phyloP scores from a whole-genome alignment of 306 rosid species.

The Trifolium repens region DNA sequence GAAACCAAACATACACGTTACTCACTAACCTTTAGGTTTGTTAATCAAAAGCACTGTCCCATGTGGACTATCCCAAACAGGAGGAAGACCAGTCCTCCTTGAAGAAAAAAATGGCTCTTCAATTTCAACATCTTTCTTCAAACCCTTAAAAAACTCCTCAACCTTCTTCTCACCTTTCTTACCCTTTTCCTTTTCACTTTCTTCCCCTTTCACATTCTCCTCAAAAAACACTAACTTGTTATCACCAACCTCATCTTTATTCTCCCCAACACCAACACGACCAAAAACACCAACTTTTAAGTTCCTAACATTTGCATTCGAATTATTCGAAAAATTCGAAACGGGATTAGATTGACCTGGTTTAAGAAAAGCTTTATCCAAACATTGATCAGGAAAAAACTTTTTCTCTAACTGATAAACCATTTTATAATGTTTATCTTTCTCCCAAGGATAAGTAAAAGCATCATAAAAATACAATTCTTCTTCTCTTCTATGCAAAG shows the following conservation, averaged over 20 bases:
- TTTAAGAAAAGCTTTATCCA: slow-evolving; percentile 86
- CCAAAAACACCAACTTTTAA: slow-evolving; percentile 36
- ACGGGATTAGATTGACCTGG: slow-evolving; percentile 62
- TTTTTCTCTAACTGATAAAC: slow-evolving; percentile 92
- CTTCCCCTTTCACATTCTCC: slow-evolving; percentile 43
- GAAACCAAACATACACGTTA: no score
- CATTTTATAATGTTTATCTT: slow-evolving; percentile 91
- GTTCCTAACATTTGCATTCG: slow-evolving; percentile 34
- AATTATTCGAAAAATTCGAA: background rate
- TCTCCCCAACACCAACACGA: slow-evolving; percentile 23
- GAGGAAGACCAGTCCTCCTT: slow-evolving; percentile 78
- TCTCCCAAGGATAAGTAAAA: slow-evolving; percentile 88
- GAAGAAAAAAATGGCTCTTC: slow-evolving; percentile 72
- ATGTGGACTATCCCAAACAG: slow-evolving; percentile 73
- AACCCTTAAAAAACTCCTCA: slow-evolving; percentile 81
- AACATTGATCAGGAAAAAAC: slow-evolving; percentile 78
- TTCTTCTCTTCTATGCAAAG: slow-evolving; percentile 78
- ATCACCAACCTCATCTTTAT: slow-evolving; percentile 42
- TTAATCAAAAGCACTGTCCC: slow-evolving; percentile 88
- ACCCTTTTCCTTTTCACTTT: slow-evolving; percentile 35
- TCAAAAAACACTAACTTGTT: slow-evolving; percentile 71
- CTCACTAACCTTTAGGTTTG: slow-evolving; percentile 82
- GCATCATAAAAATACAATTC: slow-evolving; percentile 80
- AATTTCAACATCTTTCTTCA: slow-evolving; percentile 64
- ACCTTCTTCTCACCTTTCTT: slow-evolving; percentile 68